Conservation (phyloP, 352 stramenopile species). For the Phytophthora sp. region DNA sequence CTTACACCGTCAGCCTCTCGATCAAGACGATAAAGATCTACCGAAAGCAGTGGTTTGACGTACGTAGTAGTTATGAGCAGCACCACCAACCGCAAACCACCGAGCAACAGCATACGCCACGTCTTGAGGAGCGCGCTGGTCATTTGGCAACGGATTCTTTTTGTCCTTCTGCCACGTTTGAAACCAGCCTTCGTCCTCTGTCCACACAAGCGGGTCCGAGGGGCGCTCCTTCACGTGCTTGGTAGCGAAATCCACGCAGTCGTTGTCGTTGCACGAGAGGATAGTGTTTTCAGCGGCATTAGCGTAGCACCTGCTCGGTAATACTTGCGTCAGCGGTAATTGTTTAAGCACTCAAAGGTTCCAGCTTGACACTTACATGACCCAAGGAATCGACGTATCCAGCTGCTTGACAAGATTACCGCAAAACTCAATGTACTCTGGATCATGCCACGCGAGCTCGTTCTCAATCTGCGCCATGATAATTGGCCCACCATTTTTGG, state of each 20-base stretch:
- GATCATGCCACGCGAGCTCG: conserved; percentile 60
- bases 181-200: conserved; percentile 80
- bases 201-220: conserved; percentile 70
- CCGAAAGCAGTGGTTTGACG: conserved; percentile 14
- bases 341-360: not conserved
- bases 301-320: conserved; percentile 53
- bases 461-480: conserved; percentile 81
- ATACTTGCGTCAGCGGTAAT: not conserved
- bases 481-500: conserved; percentile 68
- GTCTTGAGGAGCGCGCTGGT: conserved; percentile 56
- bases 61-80: conserved; percentile 79
- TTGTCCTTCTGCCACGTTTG: conserved; percentile 59
- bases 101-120: conserved; percentile 66
- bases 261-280: conserved; percentile 66
- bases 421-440: conserved; percentile 62
- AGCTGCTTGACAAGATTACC: conserved; percentile 55
- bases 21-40: not conserved
- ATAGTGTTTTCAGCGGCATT: conserved; percentile 73
- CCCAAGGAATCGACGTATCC: conserved; percentile 70
- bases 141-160: conserved; percentile 38
- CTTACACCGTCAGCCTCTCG: conserved; percentile 4
- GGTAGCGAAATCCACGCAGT: conserved; percentile 67
- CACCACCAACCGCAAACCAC: conserved; percentile 72
- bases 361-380: conserved; percentile 55
- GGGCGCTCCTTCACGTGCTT: conserved; percentile 51